Evolutionary conservation across 257 asterid genomes (phyloP).

Genomic region (Penstemon barbatus): DNA sequence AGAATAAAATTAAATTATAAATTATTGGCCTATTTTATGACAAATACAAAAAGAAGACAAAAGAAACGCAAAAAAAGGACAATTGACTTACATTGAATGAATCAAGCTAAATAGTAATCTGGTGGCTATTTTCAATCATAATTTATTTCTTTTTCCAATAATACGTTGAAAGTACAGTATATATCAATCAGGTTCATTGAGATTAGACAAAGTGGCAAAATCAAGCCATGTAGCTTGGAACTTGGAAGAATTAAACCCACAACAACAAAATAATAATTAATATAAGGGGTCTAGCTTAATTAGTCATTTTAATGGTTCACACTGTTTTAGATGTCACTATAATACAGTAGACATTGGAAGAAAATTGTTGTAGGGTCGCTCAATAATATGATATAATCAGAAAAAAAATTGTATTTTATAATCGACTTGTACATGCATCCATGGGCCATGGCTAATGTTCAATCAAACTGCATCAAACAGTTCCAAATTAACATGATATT

Average conservation of each 20-base stretch:
- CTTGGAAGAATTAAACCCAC: background rate
- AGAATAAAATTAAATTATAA: no score
- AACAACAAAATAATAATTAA: no score
- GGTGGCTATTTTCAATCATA: conserved; percentile 11
- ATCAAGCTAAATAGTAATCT: background rate
- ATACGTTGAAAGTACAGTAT: conserved; percentile 16
- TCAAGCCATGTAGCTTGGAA: conserved; percentile 29
- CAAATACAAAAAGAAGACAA: background rate
- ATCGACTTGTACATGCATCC: no score
- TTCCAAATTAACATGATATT: no score
- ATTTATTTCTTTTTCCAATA: conserved; percentile 11
- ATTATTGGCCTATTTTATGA: background rate
- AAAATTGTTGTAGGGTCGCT: background rate
- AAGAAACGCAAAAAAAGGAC: background rate
- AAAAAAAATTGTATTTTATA: no score
- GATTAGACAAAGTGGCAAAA: conserved; percentile 32
- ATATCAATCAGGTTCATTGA: background rate
- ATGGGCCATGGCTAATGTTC: no score
- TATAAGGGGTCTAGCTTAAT: no score
- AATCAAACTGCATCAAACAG: no score
- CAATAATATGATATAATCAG: background rate
- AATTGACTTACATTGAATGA: background rate
- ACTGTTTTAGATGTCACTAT: conserved; percentile 23
- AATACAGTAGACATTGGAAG: background rate
- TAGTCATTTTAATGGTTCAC: background rate